Evolutionary conservation across 2,329 filamentous ascomycete genomes (phyloP).

Genomic region (Pseudocercospora vitis): DNA sequence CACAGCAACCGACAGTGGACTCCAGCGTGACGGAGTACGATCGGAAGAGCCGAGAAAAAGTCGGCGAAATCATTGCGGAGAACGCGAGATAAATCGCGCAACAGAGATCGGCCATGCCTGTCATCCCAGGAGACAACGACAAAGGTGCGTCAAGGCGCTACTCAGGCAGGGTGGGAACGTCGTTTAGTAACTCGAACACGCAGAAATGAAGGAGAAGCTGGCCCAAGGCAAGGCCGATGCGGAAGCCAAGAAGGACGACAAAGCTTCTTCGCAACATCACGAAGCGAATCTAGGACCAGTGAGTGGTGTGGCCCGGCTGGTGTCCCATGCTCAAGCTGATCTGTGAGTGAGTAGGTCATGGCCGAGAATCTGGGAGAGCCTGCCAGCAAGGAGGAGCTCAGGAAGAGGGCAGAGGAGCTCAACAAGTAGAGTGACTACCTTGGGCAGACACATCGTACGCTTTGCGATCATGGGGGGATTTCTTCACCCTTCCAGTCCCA

Average conservation of each 20-base stretch:
- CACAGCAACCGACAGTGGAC: background rate
- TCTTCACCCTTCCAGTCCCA: conserved; percentile 71
- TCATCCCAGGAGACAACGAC: conserved; percentile 28
- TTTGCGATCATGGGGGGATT: conserved; percentile 52
- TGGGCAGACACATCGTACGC: background rate
- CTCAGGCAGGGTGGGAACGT: too few species aligned
- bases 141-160: conserved; percentile 15
- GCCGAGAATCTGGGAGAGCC: conserved; percentile 47
- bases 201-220: conserved; percentile 27
- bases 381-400: conserved; percentile 51
- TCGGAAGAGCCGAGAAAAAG: background rate
- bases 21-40: background rate
- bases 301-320: background rate
- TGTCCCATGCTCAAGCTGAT: background rate
- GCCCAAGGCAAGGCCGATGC: conserved; percentile 23
- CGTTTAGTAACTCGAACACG: background rate
- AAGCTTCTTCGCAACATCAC: conserved; percentile 42
- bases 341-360: conserved; percentile 27
- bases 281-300: conserved; percentile 48
- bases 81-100: background rate
- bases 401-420: conserved; percentile 52
- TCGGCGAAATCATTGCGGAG: conserved; percentile 8
- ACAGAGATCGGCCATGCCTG: conserved; percentile 22
- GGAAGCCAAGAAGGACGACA: conserved; percentile 23
- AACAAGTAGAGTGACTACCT: conserved; percentile 43